These are phyloP conservation scores for Phanerodontia chrysosporium DNA, from an alignment of 768 basidiomycete genomes.

Conservation along the genomic window DNA sequence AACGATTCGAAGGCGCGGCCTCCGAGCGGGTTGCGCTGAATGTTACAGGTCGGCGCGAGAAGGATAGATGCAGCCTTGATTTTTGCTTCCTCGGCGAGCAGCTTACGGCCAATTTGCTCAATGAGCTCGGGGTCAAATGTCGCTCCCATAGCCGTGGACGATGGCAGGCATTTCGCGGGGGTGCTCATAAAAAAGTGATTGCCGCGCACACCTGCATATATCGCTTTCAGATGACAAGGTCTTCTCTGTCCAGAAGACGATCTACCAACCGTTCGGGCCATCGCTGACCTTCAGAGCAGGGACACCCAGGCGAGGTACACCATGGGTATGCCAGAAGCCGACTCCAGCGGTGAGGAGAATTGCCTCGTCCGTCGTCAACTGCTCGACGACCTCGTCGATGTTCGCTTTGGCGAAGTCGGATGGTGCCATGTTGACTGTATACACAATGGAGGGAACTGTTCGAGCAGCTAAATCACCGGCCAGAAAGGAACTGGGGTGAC, in stretches of 20 bases:
- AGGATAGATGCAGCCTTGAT: slow-evolving; percentile 63
- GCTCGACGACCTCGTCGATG: slow-evolving; percentile 57
- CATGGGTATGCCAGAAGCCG: slow-evolving; percentile 74
- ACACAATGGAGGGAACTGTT: background rate
- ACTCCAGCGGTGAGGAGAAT: slow-evolving; percentile 69
- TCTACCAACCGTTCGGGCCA: slow-evolving; percentile 65
- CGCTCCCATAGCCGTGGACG: slow-evolving; percentile 69
- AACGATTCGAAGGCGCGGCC: slow-evolving; percentile 68
- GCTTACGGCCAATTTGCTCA: slow-evolving; percentile 53
- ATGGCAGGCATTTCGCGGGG: slow-evolving; percentile 76
- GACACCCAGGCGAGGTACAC: slow-evolving; percentile 59
- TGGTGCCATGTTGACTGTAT: slow-evolving; percentile 43
- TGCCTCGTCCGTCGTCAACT: slow-evolving; percentile 70
- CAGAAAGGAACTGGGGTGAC: background rate
- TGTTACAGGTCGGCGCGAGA: slow-evolving; percentile 81
- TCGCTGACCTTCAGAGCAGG: slow-evolving; percentile 78
- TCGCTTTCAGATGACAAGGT: background rate
- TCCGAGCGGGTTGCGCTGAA: slow-evolving; percentile 74
- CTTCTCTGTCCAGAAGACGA: background rate
- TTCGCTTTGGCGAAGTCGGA: slow-evolving; percentile 67
- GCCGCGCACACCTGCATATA: slow-evolving; percentile 53
- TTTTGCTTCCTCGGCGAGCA: slow-evolving; percentile 72
- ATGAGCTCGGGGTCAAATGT: slow-evolving; percentile 70
- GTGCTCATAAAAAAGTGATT: slow-evolving; percentile 80
- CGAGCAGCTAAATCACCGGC: background rate